Base-by-base conservation (phyloP, 2,329 filamentous ascomycete species). In the Xylogone sp. region DNA sequence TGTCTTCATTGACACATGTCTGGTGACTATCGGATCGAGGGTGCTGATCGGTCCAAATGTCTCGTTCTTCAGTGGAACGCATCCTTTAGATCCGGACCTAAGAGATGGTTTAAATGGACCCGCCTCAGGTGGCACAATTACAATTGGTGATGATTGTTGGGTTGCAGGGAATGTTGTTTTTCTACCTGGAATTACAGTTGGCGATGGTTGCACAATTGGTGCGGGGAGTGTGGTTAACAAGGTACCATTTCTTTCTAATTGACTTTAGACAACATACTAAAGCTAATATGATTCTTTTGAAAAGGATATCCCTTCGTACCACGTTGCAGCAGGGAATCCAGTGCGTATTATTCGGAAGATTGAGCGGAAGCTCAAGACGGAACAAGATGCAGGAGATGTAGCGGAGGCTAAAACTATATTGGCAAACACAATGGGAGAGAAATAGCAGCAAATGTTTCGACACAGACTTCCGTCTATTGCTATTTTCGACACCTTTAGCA, bases 171-270 rank as follows among this genome's bases (percentile, higher is more conserved):
- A 84, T 62, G 83, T 83, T 4, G 81, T 76, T 19, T 80, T 96
- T 18, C 71, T 92, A 43, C 83, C 88, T 0, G 90, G 90, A 0
- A 83, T 96, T 21, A 92, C 79, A 1, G 86, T 96, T 57, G 90
- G 91, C 0, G 76, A 78, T 50, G 90, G 90, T 0, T 76, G 74
- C 3, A 88, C 85, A 0, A 77, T 96, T 54, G 90, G 89, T 1
- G 90, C 91, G 1, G 89, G 87, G 1, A 90, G 86, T 65, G 88
- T 95, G 3, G 90, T 96, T 21, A 94, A 88, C 2, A 94, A 86
- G 71, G 75, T 66, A 79, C 89, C n/a, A n/a, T n/a, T n/a, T n/a
- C n/a, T n/a, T n/a, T n/a, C n/a, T n/a, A n/a, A n/a, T n/a, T n/a
- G n/a, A n/a, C n/a, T n/a, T n/a, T n/a, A n/a, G n/a, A n/a, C n/a